Base-by-base conservation (phyloP, 371 early-diverging fungal species). In the Mucor lusitanicus region DNA sequence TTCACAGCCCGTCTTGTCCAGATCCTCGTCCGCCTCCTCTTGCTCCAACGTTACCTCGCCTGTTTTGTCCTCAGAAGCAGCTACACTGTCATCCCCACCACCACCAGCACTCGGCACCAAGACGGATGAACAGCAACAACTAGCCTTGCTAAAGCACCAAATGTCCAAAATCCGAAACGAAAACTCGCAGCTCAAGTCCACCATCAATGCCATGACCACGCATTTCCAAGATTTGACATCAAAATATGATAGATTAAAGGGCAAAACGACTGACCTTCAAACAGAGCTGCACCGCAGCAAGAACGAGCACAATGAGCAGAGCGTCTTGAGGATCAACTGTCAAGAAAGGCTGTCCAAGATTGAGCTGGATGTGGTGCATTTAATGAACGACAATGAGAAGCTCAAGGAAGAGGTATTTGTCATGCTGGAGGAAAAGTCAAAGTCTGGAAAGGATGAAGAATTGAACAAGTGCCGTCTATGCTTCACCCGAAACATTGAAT, bases 401-500 rank as follows among this genome's bases (percentile, higher is more conserved):
- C 12, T 64, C 3, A 23, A n/a, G n/a, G 44, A 72, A n/a, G 61
- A 65, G 39, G 5, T 44, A 6, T 11, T 11, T 0, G 30, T 33
- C 23, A 25, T 12, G 8, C 19, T 25, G 3, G 72, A 73, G 35
- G 40, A 60, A n/a, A 50, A 28, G 11, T 39, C 55, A 21, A 54
- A 32, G 17, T 61, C 58, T 7, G 63, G 46, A 3, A 42, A 44
- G 9, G 66, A 67, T 27, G 67, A 57, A 35, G 68, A 65, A 2
- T 32, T 48, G 19, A 39, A 70, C 32, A 80, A 80, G 40, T 82
- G 80, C 59, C 70, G 65, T 15, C 64, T 82, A 7, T 82, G 83
- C 59, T 82, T 70, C 44, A 67, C 69, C n/a, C 56, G 64, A 28
- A 50, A 59, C 6, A 75, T 80, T 35, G 72, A 75, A 21, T 72